Conservation (phyloP, 1,139 yeast species). For the Pichia kudriavzevii region DNA sequence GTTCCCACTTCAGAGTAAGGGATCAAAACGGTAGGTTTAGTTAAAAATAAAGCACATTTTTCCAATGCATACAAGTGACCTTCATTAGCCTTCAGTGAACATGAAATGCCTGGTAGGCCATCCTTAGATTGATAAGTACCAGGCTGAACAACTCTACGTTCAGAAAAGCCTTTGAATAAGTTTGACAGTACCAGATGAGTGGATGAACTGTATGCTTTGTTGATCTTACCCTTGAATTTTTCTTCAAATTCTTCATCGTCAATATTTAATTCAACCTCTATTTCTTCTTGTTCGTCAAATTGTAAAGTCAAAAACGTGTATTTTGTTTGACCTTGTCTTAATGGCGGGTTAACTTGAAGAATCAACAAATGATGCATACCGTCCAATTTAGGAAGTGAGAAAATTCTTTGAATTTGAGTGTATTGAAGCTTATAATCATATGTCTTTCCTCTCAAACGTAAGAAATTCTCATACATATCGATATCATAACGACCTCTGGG, state of each 20-base stretch:
- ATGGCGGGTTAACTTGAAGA: slow-evolving; percentile 90
- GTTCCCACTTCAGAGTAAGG: slow-evolving; percentile 75
- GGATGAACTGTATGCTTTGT: slow-evolving; percentile 70
- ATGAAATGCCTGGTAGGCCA: slow-evolving; percentile 77
- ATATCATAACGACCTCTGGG: slow-evolving; percentile 98
- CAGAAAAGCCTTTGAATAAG: slow-evolving; percentile 84
- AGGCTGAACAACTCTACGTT: slow-evolving; percentile 76
- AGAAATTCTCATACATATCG: slow-evolving; percentile 82
- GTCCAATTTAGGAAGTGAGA: slow-evolving; percentile 90
- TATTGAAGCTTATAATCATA: slow-evolving; percentile 95
- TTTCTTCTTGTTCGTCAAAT: slow-evolving; percentile 82
- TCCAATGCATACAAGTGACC: slow-evolving; percentile 90
- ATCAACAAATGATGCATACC: slow-evolving; percentile 84
- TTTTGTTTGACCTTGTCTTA: slow-evolving; percentile 91
- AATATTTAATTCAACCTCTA: slow-evolving; percentile 82
- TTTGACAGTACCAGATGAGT: slow-evolving; percentile 86
- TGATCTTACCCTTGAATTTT: slow-evolving; percentile 70
- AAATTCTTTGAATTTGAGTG: slow-evolving; percentile 81
- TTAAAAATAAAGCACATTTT: slow-evolving; percentile 80
- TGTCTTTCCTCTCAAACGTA: slow-evolving; percentile 93
- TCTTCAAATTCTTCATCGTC: slow-evolving; percentile 74
- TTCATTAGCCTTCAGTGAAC: slow-evolving; percentile 92
- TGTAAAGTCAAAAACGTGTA: slow-evolving; percentile 90
- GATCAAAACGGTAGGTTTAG: slow-evolving; percentile 89
- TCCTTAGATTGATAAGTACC: slow-evolving; percentile 73